Percentiles rank a stretch among this genome's conserved stretches.
Conservation (phyloP, 306 rosid species). For the Carpinus fangiana region DNA sequence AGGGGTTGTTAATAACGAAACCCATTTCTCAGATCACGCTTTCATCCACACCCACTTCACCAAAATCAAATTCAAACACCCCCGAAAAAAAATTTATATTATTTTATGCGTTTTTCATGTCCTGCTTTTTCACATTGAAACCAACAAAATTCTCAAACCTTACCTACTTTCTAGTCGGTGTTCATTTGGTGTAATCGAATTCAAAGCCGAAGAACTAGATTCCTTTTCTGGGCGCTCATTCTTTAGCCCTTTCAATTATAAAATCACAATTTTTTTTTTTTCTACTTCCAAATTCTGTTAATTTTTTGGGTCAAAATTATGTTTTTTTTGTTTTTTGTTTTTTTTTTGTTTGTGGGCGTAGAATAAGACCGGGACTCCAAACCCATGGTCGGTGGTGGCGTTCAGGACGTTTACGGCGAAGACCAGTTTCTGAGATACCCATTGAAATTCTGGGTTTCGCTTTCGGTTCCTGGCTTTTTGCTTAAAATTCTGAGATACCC, state of each 20-base stretch:
- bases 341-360: slow-evolving; percentile 8
- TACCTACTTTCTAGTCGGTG: slow-evolving; percentile 4
- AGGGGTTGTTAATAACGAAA: no score
- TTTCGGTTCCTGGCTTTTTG: no score
- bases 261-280: background rate
- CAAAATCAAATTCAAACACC: background rate
- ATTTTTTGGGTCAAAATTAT: slow-evolving; percentile 10
- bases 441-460: no score
- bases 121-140: slow-evolving; percentile 27
- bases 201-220: slow-evolving; percentile 6
- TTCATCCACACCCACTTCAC: slow-evolving; percentile 22
- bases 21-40: slow-evolving; percentile 26
- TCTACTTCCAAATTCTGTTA: background rate
- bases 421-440: no score
- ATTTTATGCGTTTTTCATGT: slow-evolving; percentile 3
- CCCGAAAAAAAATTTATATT: background rate
- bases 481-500: no score
- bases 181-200: slow-evolving; percentile 3
- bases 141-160: slow-evolving; percentile 6
- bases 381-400: slow-evolving; percentile 51
- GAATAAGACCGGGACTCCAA: slow-evolving; percentile 47
- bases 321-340: background rate
- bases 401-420: slow-evolving; percentile 63
- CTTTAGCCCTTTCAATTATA: background rate
- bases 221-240: slow-evolving; percentile 18